These are phyloP conservation scores for Nadsonia starkeyi-henricii DNA, from an alignment of 1,139 yeast species.

Conservation along the genomic window DNA sequence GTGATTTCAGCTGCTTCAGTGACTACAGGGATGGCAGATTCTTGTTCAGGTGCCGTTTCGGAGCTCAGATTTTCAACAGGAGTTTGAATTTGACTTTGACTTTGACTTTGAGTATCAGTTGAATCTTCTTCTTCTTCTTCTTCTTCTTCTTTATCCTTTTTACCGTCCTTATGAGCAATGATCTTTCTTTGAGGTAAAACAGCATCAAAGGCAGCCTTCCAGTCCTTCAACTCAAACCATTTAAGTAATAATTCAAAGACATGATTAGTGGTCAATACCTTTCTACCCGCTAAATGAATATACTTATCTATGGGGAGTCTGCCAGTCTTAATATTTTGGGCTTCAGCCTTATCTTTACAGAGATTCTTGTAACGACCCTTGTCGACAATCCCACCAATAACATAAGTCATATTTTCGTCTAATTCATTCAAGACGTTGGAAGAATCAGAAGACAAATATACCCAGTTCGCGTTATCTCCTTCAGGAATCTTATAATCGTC, in stretches of 20 bases:
- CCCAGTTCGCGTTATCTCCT: slow-evolving; percentile 28
- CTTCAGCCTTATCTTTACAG: slow-evolving; percentile 70
- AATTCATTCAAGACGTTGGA: slow-evolving; percentile 48
- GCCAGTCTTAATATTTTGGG: slow-evolving; percentile 57
- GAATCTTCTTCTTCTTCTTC: slow-evolving; percentile 7
- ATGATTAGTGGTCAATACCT: slow-evolving; percentile 86
- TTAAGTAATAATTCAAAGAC: slow-evolving; percentile 75
- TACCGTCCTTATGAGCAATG: slow-evolving; percentile 5
- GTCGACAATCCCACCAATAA: slow-evolving; percentile 93
- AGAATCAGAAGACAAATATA: slow-evolving; percentile 82
- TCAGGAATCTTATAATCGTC: slow-evolving; percentile 26
- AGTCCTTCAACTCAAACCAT: slow-evolving; percentile 66
- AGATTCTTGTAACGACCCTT: slow-evolving; percentile 79
- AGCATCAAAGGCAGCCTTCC: slow-evolving; percentile 76
- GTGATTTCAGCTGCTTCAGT: no score
- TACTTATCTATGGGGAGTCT: slow-evolving; percentile 80
- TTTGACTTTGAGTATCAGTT: no score
- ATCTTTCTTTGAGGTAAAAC: slow-evolving; percentile 76
- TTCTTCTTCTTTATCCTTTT: slow-evolving; percentile 6
- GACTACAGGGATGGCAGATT: no score
- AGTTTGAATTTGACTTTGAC: no score
- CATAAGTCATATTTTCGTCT: slow-evolving; percentile 58
- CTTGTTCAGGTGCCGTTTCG: no score
- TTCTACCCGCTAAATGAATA: slow-evolving; percentile 70
- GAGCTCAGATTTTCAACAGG: no score